Base-by-base conservation (phyloP, 2,329 filamentous ascomycete species). In the Ceratocystiopsis minuta region DNA sequence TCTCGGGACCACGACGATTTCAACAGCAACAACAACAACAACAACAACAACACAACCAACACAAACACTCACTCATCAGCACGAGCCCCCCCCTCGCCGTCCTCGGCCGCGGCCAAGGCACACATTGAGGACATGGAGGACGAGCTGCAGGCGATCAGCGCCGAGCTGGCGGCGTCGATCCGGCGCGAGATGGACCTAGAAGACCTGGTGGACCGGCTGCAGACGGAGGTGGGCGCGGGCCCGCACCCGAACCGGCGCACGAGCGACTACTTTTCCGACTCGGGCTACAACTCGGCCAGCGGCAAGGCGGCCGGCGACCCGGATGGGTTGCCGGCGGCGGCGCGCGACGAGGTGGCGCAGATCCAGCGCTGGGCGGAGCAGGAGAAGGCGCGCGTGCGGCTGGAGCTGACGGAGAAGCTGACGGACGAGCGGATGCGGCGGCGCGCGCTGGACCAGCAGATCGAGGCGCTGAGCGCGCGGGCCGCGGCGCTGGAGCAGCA, bases 261-360 rank as follows among this genome's bases (percentile, higher is more conserved):
- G 11, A 96, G 90, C 61, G 90, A 98, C 61, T 96, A 98, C 62
- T 98, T 90, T 57, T 98, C 90, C 3, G 90, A 98, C 58, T 94
- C 87, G 6, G 90, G 90, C 31, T 33, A 33, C 32, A 33, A 33
- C 32, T 80, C 84, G 44, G 88, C 85, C 57, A 88, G 83, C 41
- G 39, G 34, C 42, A 81, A 85, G 53, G 80, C 78, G 53, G 78
- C 80, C 46, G 79, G 83, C 38, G 65, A 65, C 45, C 6, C 24
- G 24, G 24, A 28, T 28, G 24, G 6, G 9, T 6, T 10, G 24
- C 11, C 24, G 4, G 24, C 24, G 6, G 65, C 72, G 36, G 67
- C 65, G 31, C 69, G 67, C 39, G 74, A 78, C 53, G 84, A 95
- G 56, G 65, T 95, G 32, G 84, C 93, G 46, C 83, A 77, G 57